A percentile compares a stretch with the other conserved stretches of the same genome.
phyloP scores from a whole-genome alignment of 1,139 yeast species.

The Debaryomyces nepalensis region DNA sequence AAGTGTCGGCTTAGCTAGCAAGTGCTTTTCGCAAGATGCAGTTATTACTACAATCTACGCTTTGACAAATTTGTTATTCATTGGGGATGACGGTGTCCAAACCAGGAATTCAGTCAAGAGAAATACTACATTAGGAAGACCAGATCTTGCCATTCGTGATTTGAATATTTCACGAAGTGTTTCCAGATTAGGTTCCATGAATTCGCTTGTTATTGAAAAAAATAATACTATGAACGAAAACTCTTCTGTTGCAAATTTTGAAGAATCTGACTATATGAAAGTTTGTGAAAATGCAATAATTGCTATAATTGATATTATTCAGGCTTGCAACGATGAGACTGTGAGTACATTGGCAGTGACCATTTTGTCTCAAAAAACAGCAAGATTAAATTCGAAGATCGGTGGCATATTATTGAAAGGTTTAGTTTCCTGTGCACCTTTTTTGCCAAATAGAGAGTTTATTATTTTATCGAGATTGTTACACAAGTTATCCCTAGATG shows the following conservation, averaged over 20 bases:
- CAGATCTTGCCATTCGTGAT: conserved; percentile 22
- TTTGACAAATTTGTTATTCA: conserved; percentile 71
- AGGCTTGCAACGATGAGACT: conserved; percentile 70
- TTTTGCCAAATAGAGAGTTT: conserved; percentile 64
- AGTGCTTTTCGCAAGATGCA: conserved; percentile 70
- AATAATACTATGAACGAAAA: conserved; percentile 9
- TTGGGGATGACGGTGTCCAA: conserved; percentile 48
- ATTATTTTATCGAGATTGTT: conserved; percentile 54
- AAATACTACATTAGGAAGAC: conserved; percentile 25
- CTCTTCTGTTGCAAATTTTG: conserved; percentile 24
- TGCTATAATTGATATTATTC: conserved; percentile 73
- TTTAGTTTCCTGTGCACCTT: conserved; percentile 60
- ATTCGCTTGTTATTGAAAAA: conserved; percentile 10
- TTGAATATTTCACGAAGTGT: conserved; percentile 4
- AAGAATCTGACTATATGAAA: conserved; percentile 35
- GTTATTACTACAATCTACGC: conserved; percentile 88
- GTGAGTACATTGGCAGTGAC: conserved; percentile 84
- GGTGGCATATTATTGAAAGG: conserved; percentile 57
- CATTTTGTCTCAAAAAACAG: conserved; percentile 80
- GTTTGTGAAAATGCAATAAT: conserved; percentile 67
- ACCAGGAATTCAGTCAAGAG: conserved; percentile 33
- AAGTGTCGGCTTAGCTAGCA: conserved; percentile 50
- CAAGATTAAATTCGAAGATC: conserved; percentile 42
- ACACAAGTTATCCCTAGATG: conserved; percentile 41
- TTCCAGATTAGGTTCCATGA: conserved; percentile 16